These are phyloP conservation scores for Macrotyloma uniflorum DNA, from an alignment of 306 rosid genomes.

Conservation along the genomic window DNA sequence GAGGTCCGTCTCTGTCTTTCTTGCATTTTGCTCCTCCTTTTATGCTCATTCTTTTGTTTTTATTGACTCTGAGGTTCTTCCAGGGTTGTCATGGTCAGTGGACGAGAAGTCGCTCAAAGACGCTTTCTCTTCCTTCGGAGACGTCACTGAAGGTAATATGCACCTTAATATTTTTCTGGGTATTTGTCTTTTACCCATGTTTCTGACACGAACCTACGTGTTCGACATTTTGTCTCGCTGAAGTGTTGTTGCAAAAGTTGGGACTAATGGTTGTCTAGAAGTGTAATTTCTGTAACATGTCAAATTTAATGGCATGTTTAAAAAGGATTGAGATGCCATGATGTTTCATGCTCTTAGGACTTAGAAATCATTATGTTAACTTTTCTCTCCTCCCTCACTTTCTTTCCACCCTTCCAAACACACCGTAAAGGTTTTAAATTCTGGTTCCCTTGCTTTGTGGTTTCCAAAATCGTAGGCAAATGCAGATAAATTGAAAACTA, in stretches of 20 bases:
- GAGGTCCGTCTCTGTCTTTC: neutral
- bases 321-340: neutral
- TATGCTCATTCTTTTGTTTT: neutral
- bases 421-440: too few relatives aligned
- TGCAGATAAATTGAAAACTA: neutral
- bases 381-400: neutral
- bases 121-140: slow-evolving; percentile 5
- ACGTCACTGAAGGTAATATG: neutral
- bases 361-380: neutral
- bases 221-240: neutral
- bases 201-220: neutral
- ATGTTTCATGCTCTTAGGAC: neutral
- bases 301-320: neutral
- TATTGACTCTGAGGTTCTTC: neutral
- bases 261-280: neutral
- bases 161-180: neutral
- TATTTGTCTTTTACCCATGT: neutral
- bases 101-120: slow-evolving; percentile 4
- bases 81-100: slow-evolving; percentile 5
- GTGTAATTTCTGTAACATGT: neutral
- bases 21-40: neutral
- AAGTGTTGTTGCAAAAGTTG: neutral
- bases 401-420: neutral
- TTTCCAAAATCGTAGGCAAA: neutral
- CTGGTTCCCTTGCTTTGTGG: neutral